These are phyloP conservation scores for Xylariaceae sp. DNA, from an alignment of 2,329 filamentous ascomycete genomes.

Conservation along the genomic window DNA sequence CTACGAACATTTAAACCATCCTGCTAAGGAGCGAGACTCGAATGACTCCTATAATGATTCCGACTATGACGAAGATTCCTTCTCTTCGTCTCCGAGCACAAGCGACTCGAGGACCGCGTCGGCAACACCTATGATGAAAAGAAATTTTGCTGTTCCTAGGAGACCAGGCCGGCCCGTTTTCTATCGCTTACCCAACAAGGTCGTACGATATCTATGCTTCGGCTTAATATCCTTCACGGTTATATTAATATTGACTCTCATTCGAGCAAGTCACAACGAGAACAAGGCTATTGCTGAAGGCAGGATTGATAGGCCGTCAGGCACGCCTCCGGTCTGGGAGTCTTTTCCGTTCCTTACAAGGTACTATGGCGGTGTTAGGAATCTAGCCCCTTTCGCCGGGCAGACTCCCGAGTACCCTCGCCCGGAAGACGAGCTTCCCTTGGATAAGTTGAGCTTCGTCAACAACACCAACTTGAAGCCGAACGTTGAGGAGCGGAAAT, in stretches of 20 bases:
- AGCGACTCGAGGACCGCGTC: constrained; percentile 54
- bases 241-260: constrained; percentile 75
- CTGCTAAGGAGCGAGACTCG: constrained; percentile 55
- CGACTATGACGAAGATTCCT: constrained; percentile 43
- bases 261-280: constrained; percentile 72
- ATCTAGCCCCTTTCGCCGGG: constrained; percentile 64
- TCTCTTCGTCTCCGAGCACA: constrained; percentile 49
- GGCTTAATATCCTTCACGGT: constrained; percentile 69
- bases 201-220: constrained; percentile 78
- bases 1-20: constrained; percentile 49
- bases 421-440: constrained; percentile 59
- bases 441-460: constrained; percentile 44
- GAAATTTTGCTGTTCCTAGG: constrained; percentile 37
- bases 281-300: constrained; percentile 65
- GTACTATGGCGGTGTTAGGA: constrained; percentile 87
- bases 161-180: constrained; percentile 42
- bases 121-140: constrained; percentile 49
- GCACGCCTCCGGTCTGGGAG: constrained; percentile 77
- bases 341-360: constrained; percentile 81
- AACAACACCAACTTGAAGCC: constrained; percentile 36
- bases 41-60: constrained; percentile 52
- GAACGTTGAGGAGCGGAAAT: constrained; percentile 34
- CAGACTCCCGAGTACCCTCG: constrained; percentile 83
- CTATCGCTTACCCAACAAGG: constrained; percentile 70
- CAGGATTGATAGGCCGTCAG: constrained; percentile 46